Base-by-base conservation (phyloP, 1,139 yeast species). In the Barnettozyma hawaiiensis region DNA sequence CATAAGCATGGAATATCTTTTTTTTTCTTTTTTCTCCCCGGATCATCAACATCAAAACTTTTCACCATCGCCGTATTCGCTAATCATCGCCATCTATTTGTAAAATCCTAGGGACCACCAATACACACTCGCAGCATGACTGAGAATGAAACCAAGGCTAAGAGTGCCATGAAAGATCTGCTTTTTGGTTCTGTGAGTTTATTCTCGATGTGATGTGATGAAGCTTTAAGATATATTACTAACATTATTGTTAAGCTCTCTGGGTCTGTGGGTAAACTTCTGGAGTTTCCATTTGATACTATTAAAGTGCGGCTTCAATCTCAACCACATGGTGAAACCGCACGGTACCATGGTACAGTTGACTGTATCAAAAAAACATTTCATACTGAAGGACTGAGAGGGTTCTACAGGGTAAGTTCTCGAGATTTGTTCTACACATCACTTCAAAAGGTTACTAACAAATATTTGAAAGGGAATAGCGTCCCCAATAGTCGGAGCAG, bases 201-300 rank as follows among this genome's bases (percentile, higher is more conserved):
- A 24, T 24, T 5, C 27, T 20, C 21, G n/a, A n/a, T n/a, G 3
- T 24, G 11, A 12, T 24, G 7, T 5, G 7, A 11, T 14, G 26
- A 21, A 21, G 9, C 18, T 32, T 10, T 26, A n/a, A 14, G 29
- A 36, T 20, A n/a, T 37, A 31, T 36, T 32, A 42, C 43, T 38
- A 39, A 39, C 43, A 31, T n/a, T n/a, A 15, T 4, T 14, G 12
- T 21, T 12, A 15, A 55, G 58, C 23, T 72, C 10, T 79, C 97
- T 1, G 97, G 97, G 8, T 82, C 86, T 49, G 65, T 78, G 9
- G 97, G 96, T 4, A 90, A 90, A 59, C 58, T 85, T 27, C 75
- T 90, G 7, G 97, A 90, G 62, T 89, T 81, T 55, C 97, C 97
- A 1, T 86, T 90, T 53, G 97, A 90, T 58, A 90, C 97, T 1